These are phyloP conservation scores for Nakazawaea peltata DNA, from an alignment of 805 yeast genomes.

Conservation along the genomic window DNA sequence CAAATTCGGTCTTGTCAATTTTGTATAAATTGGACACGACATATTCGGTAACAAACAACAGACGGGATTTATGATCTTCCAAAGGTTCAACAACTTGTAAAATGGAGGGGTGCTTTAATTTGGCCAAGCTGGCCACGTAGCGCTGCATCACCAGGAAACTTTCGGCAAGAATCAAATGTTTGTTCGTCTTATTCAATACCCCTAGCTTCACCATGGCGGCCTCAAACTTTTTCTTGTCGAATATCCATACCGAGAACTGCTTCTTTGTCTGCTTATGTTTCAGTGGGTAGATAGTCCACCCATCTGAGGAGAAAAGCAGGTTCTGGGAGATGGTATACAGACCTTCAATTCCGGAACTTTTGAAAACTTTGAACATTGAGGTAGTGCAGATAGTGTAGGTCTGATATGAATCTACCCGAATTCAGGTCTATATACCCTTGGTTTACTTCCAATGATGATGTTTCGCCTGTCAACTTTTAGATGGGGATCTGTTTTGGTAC, in stretches of 20 bases:
- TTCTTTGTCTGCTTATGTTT: conserved; percentile 55
- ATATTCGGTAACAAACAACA: conserved; percentile 80
- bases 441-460: too few species aligned
- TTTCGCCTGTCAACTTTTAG: too few species aligned
- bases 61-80: conserved; percentile 74
- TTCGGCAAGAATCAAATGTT: conserved; percentile 46
- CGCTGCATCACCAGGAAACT: conserved; percentile 53
- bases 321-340: conserved; percentile 62
- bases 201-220: conserved; percentile 42
- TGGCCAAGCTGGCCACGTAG: conserved; percentile 67
- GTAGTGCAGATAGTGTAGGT: too few species aligned
- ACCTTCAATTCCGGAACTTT: conserved; percentile 54
- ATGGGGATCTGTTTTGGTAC: too few species aligned
- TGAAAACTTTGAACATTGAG: conserved; percentile 49
- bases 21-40: conserved; percentile 32
- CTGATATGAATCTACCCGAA: too few species aligned
- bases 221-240: conserved; percentile 75
- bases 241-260: conserved; percentile 74
- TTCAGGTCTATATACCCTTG: too few species aligned
- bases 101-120: conserved; percentile 84
- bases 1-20: conserved; percentile 39
- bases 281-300: conserved; percentile 86
- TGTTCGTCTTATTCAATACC: conserved; percentile 38
- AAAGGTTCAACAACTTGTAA: conserved; percentile 79
- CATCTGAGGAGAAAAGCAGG: conserved; percentile 65